Evolutionary conservation across 2,329 filamentous ascomycete species (phyloP), one percentile per base, ranked within the genome.

Genomic region (Calycina marina): DNA sequence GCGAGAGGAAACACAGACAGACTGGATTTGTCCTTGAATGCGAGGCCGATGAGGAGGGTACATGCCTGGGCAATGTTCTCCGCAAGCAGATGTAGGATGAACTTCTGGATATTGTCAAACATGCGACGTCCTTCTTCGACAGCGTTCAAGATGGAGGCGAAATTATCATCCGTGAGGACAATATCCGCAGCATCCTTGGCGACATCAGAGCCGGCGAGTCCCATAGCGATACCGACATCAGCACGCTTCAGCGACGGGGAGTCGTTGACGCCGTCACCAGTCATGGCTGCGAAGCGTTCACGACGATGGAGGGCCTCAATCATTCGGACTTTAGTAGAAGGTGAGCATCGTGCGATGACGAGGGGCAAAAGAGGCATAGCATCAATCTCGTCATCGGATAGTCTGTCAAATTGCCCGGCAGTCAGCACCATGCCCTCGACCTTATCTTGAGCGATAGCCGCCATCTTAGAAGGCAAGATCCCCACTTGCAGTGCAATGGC

Each of bases 311-410:
- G 68, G 4, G 84, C 83, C 44, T 86, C 81, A 31, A 93, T 86
- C 83, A 93, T 92, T 37, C 82, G 75, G 4, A 84, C 83, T 58
- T 93, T 93, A 24, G 84, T 92, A 37, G 80, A 72, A 0, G 85
- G 84, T 1, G 81, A 79, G 51, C 83, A 92, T 22, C 84, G 76
- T 22, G 84, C 83, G 38, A 92, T 77, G 6, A 92, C 84, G 1
- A 88, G 62, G 2, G 83, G 83, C 2, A 92, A 60, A 25, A 83
- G 72, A 4, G 77, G 74, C 11, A 92, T 60, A 1, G 65, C 62
- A 42, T 93, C 83, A 34, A 92, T 80, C 52, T 90, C 70, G 0
- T 63, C 70, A 28, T 90, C 78, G 0, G 69, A 69, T 41, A 92
- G 63, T 40, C 72, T 73, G 52, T 92, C 84, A 43, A 93, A 88